Base-by-base conservation (phyloP, 225 moss, liverwort and hornwort genomes). In the Physcomitrellopsis africana region DNA sequence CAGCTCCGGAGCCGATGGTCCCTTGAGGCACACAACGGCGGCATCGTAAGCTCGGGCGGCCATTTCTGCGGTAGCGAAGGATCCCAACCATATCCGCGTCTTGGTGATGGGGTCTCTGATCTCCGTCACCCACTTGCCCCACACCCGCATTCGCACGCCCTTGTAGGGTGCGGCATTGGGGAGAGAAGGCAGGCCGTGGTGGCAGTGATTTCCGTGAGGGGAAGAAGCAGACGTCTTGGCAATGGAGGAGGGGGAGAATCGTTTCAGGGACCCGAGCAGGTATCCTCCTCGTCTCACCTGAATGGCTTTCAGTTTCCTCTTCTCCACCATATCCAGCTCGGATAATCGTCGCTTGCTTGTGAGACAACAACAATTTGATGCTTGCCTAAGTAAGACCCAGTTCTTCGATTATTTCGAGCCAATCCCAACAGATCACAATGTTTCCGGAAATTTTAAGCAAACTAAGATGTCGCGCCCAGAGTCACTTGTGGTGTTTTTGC, bases 71-170 rank as follows among this genome's bases (percentile, higher is more conserved):
- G 72, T 76, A 43, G 86, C 72, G 60, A 84, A 86, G 0, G 81
- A 83, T 17, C 83, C 86, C 68, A 86, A 62, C 86, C 86, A 86
- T 49, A 86, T 86, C 52, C 83, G 65, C 12, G 81, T 69, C 75
- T 81, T 78, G 11, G 81, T 86, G 37, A 65, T 73, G 1, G 86
- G 83, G 16, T 86, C 79, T 5, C 81, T 65, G 20, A 86, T 70
- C 51, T 86, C 84, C 62, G 87, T 76, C 60, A 87, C 81, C 87
- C 84, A 87, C 45, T 84, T 87, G 13, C 84, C 86, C 81, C 87
- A 87, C 27, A 73, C 68, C 16, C 87, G 72, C 87, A 87, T 87
- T 12, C 81, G 76, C 43, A 87, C 79, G 17, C 87, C 87, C 27
- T 78, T 84, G 62, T 76, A 87, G 0, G 77, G 37, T 5, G 63